phyloP scores from a whole-genome alignment of 2,329 filamentous ascomycete species.

The Aspergillus cejpii region DNA sequence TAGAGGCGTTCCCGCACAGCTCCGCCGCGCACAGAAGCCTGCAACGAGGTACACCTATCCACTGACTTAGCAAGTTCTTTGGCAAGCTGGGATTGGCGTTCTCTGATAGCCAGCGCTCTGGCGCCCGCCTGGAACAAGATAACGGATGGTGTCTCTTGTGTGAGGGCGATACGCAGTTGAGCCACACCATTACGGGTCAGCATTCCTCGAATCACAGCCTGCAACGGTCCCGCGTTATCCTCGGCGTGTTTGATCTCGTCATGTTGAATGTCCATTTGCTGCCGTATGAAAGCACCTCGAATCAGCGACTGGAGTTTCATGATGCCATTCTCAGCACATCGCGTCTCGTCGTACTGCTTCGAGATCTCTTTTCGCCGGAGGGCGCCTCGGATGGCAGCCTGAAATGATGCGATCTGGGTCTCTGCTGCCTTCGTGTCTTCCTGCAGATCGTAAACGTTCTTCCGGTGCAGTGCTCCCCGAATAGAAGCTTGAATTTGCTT shows the following conservation, averaged over 20 bases:
- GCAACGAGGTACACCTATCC: slow-evolving; percentile 39
- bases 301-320: slow-evolving; percentile 59
- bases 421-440: slow-evolving; percentile 58
- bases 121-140: slow-evolving; percentile 32
- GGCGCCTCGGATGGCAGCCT: slow-evolving; percentile 56
- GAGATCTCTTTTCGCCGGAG: slow-evolving; percentile 11
- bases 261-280: slow-evolving; percentile 27
- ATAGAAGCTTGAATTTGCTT: slow-evolving; percentile 52
- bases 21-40: slow-evolving; percentile 42
- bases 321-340: slow-evolving; percentile 47
- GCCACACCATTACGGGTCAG: slow-evolving; percentile 27
- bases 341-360: slow-evolving; percentile 28
- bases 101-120: slow-evolving; percentile 35
- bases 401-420: slow-evolving; percentile 51
- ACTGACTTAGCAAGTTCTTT: slow-evolving; percentile 39
- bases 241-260: slow-evolving; percentile 45
- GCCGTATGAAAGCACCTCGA: slow-evolving; percentile 60
- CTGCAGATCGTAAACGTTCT: slow-evolving; percentile 47
- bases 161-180: slow-evolving; percentile 22
- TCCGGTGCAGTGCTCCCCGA: slow-evolving; percentile 42
- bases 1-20: slow-evolving; percentile 24
- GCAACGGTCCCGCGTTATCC: slow-evolving; percentile 46
- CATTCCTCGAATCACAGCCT: slow-evolving; percentile 57
- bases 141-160: slow-evolving; percentile 25
- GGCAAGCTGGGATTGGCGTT: slow-evolving; percentile 35